phyloP scores from a whole-genome alignment of 805 yeast genomes.

The Candida alai region DNA sequence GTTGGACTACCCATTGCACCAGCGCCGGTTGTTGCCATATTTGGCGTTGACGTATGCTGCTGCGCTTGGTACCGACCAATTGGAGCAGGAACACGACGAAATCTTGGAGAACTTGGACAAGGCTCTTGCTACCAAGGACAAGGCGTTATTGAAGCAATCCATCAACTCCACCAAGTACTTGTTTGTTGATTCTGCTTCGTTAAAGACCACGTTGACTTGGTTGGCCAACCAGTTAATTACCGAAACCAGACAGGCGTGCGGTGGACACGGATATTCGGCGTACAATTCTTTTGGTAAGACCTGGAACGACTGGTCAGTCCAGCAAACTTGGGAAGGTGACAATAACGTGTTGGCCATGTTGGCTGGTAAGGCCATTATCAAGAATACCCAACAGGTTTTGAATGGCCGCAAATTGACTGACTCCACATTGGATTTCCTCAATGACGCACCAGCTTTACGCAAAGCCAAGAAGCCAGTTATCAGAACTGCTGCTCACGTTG shows the following conservation, averaged over 20 bases:
- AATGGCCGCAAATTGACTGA: constrained; percentile 47
- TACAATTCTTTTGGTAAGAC: constrained; percentile 89
- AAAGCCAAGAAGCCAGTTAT: constrained; percentile 29
- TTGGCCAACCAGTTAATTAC: constrained; percentile 73
- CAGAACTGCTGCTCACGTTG: constrained; percentile 22
- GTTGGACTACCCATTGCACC: constrained; percentile 85
- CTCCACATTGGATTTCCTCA: constrained; percentile 19
- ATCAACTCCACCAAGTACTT: constrained; percentile 68
- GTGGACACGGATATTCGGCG: constrained; percentile 95
- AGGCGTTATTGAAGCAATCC: constrained; percentile 41
- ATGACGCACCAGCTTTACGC: constrained; percentile 13
- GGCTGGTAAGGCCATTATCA: constrained; percentile 74
- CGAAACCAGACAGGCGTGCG: constrained; percentile 89
- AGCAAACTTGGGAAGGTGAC: constrained; percentile 98
- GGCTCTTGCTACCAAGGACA: constrained; percentile 47
- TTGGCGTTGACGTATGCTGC: constrained; percentile 76
- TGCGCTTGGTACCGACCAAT: constrained; percentile 64
- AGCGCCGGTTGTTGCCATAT: constrained; percentile 81
- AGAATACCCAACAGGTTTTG: constrained; percentile 36
- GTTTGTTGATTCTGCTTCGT: constrained; percentile 80
- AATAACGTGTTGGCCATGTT: constrained; percentile 82
- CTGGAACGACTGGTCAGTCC: constrained; percentile 92
- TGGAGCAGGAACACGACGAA: constrained; percentile 47
- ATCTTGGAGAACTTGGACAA: constrained; percentile 53
- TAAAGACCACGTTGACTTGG: constrained; percentile 91